A percentile compares a stretch with the other conserved stretches of the same genome.
Evolutionary conservation across 345 rosid genomes (phyloP).

Genomic region (Hibiscus trionum): DNA sequence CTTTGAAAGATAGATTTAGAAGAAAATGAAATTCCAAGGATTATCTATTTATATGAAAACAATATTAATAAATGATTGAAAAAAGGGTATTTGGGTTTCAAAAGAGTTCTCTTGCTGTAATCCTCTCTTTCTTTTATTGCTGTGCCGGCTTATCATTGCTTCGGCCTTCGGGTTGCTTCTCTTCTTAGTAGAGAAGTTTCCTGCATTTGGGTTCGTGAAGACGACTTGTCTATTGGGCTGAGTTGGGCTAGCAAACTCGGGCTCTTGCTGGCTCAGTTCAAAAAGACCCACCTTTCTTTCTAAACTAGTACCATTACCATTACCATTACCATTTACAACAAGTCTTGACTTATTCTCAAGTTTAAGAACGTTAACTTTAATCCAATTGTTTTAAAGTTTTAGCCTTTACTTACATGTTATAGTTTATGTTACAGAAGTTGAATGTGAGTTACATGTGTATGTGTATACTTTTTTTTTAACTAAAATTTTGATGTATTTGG

Average conservation of each 20-base stretch:
- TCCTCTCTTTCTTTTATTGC: not conserved
- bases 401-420: too few species aligned
- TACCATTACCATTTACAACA: too few species aligned
- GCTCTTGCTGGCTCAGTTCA: not conserved
- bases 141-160: not conserved
- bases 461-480: too few species aligned
- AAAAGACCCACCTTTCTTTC: too few species aligned
- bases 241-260: not conserved
- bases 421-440: too few species aligned
- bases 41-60: not conserved
- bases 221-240: not conserved
- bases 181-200: too few species aligned
- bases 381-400: too few species aligned
- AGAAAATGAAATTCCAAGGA: not conserved
- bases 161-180: not conserved
- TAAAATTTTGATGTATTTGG: too few species aligned
- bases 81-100: not conserved
- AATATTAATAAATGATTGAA: not conserved
- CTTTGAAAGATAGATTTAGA: not conserved
- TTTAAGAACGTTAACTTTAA: too few species aligned
- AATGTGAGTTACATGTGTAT: too few species aligned
- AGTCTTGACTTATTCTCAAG: too few species aligned
- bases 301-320: too few species aligned
- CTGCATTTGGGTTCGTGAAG: not conserved
- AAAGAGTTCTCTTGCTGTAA: not conserved